Percentiles rank a stretch among this genome's conserved stretches.
phyloP scores from a whole-genome alignment of 2,329 filamentous ascomycete species.

The Ascochyta pisi region DNA sequence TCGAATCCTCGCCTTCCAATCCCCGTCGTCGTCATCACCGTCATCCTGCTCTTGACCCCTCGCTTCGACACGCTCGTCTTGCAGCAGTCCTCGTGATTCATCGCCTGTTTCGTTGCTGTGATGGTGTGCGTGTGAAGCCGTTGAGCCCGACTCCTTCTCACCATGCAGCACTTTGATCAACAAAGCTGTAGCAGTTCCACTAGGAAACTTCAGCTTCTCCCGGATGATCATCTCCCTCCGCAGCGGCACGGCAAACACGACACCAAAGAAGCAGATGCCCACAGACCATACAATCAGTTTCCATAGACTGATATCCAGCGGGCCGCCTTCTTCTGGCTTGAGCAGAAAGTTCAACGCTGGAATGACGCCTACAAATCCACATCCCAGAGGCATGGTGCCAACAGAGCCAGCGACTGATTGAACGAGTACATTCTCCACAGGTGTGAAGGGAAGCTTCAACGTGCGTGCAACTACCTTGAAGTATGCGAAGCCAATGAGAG shows the following conservation, averaged over 20 bases:
- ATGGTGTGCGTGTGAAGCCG: slow-evolving; percentile 5
- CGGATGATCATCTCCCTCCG: slow-evolving; percentile 90
- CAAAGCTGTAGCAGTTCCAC: slow-evolving; percentile 91
- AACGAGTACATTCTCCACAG: slow-evolving; percentile 94
- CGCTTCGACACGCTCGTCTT: slow-evolving; percentile 25
- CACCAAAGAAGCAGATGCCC: slow-evolving; percentile 94
- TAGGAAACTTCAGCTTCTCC: slow-evolving; percentile 92
- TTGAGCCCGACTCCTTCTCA: slow-evolving; percentile 36
- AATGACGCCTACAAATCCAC: slow-evolving; percentile 93
- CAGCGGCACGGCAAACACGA: slow-evolving; percentile 92
- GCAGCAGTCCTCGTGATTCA: slow-evolving; percentile 47
- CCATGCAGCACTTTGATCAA: slow-evolving; percentile 92
- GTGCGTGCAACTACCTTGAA: slow-evolving; percentile 81
- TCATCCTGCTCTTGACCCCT: slow-evolving; percentile 36
- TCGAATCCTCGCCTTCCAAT: slow-evolving; percentile 69
- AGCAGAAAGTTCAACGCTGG: slow-evolving; percentile 90
- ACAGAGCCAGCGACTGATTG: slow-evolving; percentile 96
- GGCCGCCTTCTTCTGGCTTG: slow-evolving; percentile 77
- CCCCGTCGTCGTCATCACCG: slow-evolving; percentile 47
- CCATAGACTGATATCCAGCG: slow-evolving; percentile 72
- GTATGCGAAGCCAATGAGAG: slow-evolving; percentile 90
- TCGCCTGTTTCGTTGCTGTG: slow-evolving; percentile 29
- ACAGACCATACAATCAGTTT: slow-evolving; percentile 89
- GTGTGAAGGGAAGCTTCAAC: slow-evolving; percentile 82
- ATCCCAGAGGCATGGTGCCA: slow-evolving; percentile 94